Conservation (phyloP, 495 filamentous ascomycete species). For the Trichoderma orchidacearum region DNA sequence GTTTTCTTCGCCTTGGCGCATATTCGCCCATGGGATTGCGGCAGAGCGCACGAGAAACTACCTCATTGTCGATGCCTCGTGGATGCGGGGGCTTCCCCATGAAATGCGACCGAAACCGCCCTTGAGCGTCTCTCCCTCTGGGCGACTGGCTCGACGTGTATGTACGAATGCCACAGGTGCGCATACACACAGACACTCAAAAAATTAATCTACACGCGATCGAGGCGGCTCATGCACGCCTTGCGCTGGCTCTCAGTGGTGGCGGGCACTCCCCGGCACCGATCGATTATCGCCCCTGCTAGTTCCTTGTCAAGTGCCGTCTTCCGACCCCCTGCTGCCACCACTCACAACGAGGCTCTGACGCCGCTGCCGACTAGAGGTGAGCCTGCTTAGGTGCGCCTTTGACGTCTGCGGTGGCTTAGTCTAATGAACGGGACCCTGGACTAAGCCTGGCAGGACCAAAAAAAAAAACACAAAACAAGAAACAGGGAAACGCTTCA, state of each 20-base stretch:
- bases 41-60: no score
- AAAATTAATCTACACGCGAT: neutral
- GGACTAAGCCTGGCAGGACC: neutral
- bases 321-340: neutral
- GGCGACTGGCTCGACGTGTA: no score
- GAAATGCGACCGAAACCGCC: no score
- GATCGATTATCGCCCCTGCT: neutral
- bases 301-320: neutral
- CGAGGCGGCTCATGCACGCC: neutral
- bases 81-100: no score
- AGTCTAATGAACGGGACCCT: neutral
- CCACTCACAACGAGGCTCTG: neutral
- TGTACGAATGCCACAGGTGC: no score
- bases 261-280: neutral
- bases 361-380: neutral
- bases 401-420: neutral
- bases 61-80: neutral
- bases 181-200: no score
- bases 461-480: no score
- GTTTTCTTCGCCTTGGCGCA: no score
- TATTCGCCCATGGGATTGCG: no score
- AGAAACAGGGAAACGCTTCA: neutral
- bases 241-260: neutral
- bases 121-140: no score
- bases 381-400: neutral